phyloP scores from a whole-genome alignment of 2,329 filamentous ascomycete species.

The Leptodontidium sp. region DNA sequence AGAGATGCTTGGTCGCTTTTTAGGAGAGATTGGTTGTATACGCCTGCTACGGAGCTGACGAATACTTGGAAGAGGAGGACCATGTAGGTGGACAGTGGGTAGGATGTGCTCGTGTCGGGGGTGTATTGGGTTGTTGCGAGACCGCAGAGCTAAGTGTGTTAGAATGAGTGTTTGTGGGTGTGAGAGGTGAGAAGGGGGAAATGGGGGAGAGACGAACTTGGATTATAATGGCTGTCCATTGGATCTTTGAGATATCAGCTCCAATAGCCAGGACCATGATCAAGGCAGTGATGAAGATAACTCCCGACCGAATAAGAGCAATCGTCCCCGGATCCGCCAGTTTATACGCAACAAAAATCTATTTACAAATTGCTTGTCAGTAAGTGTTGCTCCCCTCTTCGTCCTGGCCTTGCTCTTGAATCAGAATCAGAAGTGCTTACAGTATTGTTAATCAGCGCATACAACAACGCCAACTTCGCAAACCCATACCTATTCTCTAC shows the following conservation, averaged over 20 bases:
- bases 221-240: slow-evolving; percentile 48
- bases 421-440: slow-evolving; percentile 29
- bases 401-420: background rate
- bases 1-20: slow-evolving; percentile 46
- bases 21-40: slow-evolving; percentile 49
- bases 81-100: slow-evolving; percentile 45
- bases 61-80: slow-evolving; percentile 47
- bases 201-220: slow-evolving; percentile 37
- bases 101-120: slow-evolving; percentile 43
- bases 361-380: slow-evolving; percentile 24
- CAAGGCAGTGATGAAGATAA: slow-evolving; percentile 47
- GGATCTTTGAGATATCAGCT: slow-evolving; percentile 43
- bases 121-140: slow-evolving; percentile 47
- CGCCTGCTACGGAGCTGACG: slow-evolving; percentile 46
- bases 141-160: slow-evolving; percentile 41
- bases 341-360: slow-evolving; percentile 47
- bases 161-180: background rate
- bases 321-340: slow-evolving; percentile 48
- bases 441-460: slow-evolving; percentile 49
- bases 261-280: slow-evolving; percentile 44
- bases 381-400: background rate
- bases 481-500: slow-evolving; percentile 46
- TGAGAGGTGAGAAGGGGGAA: background rate
- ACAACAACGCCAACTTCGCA: slow-evolving; percentile 46
- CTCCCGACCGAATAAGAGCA: slow-evolving; percentile 46